Base-by-base conservation (phyloP, 495 filamentous ascomycete species). In the Neohortaea acidophila region DNA sequence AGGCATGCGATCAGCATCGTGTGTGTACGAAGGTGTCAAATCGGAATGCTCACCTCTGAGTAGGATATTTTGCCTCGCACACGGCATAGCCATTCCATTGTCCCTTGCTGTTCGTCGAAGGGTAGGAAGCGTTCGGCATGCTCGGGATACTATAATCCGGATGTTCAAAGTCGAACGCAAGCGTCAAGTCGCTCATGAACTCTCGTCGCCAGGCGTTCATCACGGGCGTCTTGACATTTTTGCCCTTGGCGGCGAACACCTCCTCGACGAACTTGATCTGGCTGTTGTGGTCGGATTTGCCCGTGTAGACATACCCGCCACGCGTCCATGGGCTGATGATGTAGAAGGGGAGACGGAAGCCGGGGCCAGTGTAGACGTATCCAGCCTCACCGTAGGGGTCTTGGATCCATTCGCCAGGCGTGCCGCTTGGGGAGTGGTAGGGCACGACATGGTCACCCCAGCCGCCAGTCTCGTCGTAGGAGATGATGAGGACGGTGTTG, bases 311-410 rank as follows among this genome's bases (percentile, higher is more conserved):
- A 8, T 61, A 58, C 38, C 58, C 61, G 32, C 67, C 67, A 21
- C 69, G 64, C 12, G 69, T 71, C 69, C 69, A 73, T 0, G 69
- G 69, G 0, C 65, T 68, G 39, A 73, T 51, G 51, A 73, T 69
- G 51, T 66, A 66, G 48, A 70, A 69, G 0, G 69, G 69, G 4
- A 71, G 57, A 12, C 69, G 63, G 50, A 70, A 63, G 3, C 65
- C 63, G 26, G 69, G 69, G 6, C 69, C 69, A 13, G 59, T 55
- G 39, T 60, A 68, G n/a, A 66, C 54, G 27, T 70, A 53, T 4
- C 66, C 66, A 31, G 64, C 63, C 8, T 51, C 15, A 11, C 54
- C 60, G 32, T 64, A 60, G 0, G 69, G 67, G 41, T 73, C 69
- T 26, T 67, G 34, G 48, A 73, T 61, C 69, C 69, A 71, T 38